phyloP scores from a whole-genome alignment of 805 yeast genomes.

The Ogataea thermomethanolica region DNA sequence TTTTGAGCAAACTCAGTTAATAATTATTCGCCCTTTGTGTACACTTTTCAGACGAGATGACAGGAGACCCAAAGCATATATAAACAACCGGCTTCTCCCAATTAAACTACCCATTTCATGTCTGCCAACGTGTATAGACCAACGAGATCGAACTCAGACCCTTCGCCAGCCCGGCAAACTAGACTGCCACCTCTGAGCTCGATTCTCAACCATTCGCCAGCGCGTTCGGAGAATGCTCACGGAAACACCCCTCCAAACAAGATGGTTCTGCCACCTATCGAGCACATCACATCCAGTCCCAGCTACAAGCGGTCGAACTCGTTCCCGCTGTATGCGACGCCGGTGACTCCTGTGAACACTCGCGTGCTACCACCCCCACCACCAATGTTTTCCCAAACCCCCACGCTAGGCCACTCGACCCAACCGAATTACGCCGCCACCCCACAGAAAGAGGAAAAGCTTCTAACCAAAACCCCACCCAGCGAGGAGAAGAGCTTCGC shows the following conservation, averaged over 20 bases:
- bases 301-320: slow-evolving; percentile 23
- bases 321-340: slow-evolving; percentile 13
- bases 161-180: slow-evolving; percentile 22
- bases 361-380: slow-evolving; percentile 23
- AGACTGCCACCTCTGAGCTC: slow-evolving; percentile 28
- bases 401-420: slow-evolving; percentile 18
- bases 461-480: slow-evolving; percentile 17
- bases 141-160: slow-evolving; percentile 25
- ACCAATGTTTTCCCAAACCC: slow-evolving; percentile 21
- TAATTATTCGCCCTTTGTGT: slow-evolving; percentile 7
- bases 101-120: slow-evolving; percentile 6
- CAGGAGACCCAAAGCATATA: slow-evolving; percentile 5
- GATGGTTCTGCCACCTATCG: slow-evolving; percentile 25
- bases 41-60: slow-evolving; percentile 5
- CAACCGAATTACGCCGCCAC: slow-evolving; percentile 9
- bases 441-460: slow-evolving; percentile 7
- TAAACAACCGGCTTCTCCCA: slow-evolving; percentile 1
- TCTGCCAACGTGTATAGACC: slow-evolving; percentile 23
- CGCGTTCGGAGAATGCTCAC: neutral
- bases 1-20: slow-evolving; percentile 2
- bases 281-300: slow-evolving; percentile 26
- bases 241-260: slow-evolving; percentile 17
- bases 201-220: slow-evolving; percentile 17
- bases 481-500: slow-evolving; percentile 54
- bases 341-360: slow-evolving; percentile 21